phyloP scores from a whole-genome alignment of 2,329 filamentous ascomycete species.

The Pestalotiopsis sp. region DNA sequence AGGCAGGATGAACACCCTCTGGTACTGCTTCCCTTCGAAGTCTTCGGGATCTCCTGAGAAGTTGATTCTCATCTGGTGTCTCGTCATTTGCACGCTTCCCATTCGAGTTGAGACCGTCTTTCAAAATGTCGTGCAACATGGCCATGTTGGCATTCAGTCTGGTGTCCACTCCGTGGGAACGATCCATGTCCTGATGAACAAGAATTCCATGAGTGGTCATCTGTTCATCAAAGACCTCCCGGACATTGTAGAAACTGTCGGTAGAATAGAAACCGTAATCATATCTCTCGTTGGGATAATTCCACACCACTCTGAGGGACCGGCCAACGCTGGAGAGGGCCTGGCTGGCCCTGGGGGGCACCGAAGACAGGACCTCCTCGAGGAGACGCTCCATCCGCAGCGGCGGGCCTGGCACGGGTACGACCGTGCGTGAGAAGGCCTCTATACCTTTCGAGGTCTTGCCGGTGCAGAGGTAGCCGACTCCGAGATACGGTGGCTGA shows the following conservation, averaged over 20 bases:
- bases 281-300: background rate
- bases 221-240: background rate
- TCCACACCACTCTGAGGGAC: background rate
- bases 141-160: background rate
- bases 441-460: background rate
- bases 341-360: background rate
- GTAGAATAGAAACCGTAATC: too few species aligned
- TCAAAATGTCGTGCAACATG: background rate
- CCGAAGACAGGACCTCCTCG: background rate
- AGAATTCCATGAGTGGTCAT: background rate
- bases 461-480: conserved; percentile 16
- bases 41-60: too few species aligned
- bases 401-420: background rate
- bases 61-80: too few species aligned
- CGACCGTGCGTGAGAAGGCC: background rate
- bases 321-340: background rate
- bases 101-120: background rate
- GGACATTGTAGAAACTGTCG: background rate
- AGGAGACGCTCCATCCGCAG: background rate
- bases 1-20: too few species aligned
- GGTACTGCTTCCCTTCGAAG: too few species aligned
- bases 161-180: background rate
- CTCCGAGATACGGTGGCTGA: conserved; percentile 21
- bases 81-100: too few species aligned
- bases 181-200: background rate